A percentile compares a stretch with the other conserved stretches of the same genome.
Conservation (phyloP, 2,329 filamentous ascomycete species). For the Colletotrichum sp. region DNA sequence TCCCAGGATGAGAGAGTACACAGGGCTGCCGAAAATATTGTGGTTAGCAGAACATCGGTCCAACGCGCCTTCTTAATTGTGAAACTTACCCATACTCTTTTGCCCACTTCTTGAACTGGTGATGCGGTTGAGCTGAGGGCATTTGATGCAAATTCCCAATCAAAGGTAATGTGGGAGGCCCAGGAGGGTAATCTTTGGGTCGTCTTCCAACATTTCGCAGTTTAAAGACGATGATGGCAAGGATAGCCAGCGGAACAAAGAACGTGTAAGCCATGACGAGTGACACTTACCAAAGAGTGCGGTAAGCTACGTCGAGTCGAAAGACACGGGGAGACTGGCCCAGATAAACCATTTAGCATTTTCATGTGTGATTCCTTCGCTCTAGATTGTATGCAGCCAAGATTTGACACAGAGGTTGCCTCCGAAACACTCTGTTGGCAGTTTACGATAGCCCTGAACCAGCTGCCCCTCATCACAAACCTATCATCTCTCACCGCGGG, state of each 20-base stretch:
- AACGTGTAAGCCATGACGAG: not conserved
- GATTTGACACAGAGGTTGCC: not conserved
- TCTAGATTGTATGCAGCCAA: not conserved
- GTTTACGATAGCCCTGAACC: not conserved
- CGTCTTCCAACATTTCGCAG: not conserved
- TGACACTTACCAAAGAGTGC: too few relatives aligned
- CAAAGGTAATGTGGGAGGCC: slow-evolving; percentile 55
- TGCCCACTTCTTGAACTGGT: slow-evolving; percentile 58
- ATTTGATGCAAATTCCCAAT: slow-evolving; percentile 59
- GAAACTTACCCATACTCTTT: slow-evolving; percentile 47
- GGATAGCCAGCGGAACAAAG: not conserved
- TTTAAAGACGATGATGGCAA: not conserved
- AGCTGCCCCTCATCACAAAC: not conserved
- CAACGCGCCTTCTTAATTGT: too few relatives aligned
- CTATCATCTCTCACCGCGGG: not conserved
- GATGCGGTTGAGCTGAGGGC: slow-evolving; percentile 43
- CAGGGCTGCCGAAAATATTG: slow-evolving; percentile 32
- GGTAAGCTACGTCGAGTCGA: too few relatives aligned
- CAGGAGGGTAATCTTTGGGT: slow-evolving; percentile 43
- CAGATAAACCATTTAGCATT: not conserved
- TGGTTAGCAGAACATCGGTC: too few relatives aligned
- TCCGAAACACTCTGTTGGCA: not conserved
- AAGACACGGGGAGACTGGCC: too few relatives aligned
- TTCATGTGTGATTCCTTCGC: not conserved
- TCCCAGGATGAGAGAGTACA: slow-evolving; percentile 57